Evolutionary conservation across 805 yeast species (phyloP).

Genomic region (Ogataea haglerorum): DNA sequence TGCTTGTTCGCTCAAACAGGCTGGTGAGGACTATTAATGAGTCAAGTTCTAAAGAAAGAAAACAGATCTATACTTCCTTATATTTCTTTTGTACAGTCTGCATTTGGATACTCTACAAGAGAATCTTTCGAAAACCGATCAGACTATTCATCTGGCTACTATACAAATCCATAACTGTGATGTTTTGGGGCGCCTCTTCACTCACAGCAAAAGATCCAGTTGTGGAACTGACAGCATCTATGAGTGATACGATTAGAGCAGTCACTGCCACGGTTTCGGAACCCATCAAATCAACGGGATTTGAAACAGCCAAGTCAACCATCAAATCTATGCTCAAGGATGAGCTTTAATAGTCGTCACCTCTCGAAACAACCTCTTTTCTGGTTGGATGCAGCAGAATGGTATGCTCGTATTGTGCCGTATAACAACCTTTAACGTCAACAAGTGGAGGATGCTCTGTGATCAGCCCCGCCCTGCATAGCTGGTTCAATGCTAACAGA

Average conservation of each 20-base stretch:
- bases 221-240: conserved; percentile 1
- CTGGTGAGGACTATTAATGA: conserved; percentile 51
- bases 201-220: conserved; percentile 4
- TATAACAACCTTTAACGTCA: conserved; percentile 80
- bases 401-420: conserved; percentile 97
- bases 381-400: conserved; percentile 82
- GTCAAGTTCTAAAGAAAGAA: conserved; percentile 47
- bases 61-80: conserved; percentile 45
- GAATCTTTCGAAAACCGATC: conserved; percentile 45
- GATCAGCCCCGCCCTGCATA: conserved; percentile 83
- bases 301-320: background rate
- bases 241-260: background rate
- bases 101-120: conserved; percentile 47
- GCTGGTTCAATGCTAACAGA: conserved; percentile 75
- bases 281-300: background rate
- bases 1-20: conserved; percentile 41
- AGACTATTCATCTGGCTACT: conserved; percentile 44
- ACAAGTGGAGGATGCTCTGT: conserved; percentile 92
- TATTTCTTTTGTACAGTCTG: conserved; percentile 45
- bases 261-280: background rate
- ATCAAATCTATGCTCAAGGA: conserved; percentile 7
- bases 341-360: conserved; percentile 73
- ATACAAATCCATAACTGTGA: conserved; percentile 33
- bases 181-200: conserved; percentile 16
- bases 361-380: conserved; percentile 93